A percentile compares a stretch with the other conserved stretches of the same genome.
These are phyloP conservation scores for Solanum hybrid DNA, from an alignment of 305 asterid genomes.

Conservation along the genomic window DNA sequence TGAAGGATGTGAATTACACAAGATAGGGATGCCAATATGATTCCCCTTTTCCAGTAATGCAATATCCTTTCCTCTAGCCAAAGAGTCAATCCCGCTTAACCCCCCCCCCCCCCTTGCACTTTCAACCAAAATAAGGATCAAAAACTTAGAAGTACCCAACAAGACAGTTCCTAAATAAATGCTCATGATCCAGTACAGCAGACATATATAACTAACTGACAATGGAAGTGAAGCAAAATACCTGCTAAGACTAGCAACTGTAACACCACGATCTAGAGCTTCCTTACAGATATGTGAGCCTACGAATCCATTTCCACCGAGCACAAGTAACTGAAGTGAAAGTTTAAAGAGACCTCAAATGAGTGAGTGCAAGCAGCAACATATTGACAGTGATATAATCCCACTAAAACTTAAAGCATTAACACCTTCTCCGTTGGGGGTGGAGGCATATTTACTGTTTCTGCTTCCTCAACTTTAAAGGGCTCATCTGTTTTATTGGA, in stretches of 20 bases:
- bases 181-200: not conserved
- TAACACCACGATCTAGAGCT: slow-evolving; percentile 63
- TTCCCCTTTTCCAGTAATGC: not conserved
- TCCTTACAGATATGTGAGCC: slow-evolving; percentile 93
- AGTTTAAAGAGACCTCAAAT: not conserved
- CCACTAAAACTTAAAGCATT: not conserved
- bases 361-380: not conserved
- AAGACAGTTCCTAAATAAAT: not conserved
- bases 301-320: slow-evolving; percentile 96
- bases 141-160: not conserved
- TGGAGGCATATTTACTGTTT: slow-evolving; percentile 66
- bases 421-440: slow-evolving; percentile 77
- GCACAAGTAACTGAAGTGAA: slow-evolving; percentile 69
- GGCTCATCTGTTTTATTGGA: slow-evolving; percentile 35
- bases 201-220: not conserved
- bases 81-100: not conserved
- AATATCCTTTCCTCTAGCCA: not conserved
- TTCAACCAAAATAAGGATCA: not conserved
- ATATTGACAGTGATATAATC: not conserved
- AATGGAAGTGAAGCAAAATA: slow-evolving; percentile 11
- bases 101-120: not conserved
- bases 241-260: slow-evolving; percentile 93
- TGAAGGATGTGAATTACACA: not conserved
- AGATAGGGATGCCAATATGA: not conserved
- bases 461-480: slow-evolving; percentile 67